These are phyloP conservation scores for Boletus tylopilopsis DNA, from an alignment of 768 basidiomycete species.

Conservation along the genomic window DNA sequence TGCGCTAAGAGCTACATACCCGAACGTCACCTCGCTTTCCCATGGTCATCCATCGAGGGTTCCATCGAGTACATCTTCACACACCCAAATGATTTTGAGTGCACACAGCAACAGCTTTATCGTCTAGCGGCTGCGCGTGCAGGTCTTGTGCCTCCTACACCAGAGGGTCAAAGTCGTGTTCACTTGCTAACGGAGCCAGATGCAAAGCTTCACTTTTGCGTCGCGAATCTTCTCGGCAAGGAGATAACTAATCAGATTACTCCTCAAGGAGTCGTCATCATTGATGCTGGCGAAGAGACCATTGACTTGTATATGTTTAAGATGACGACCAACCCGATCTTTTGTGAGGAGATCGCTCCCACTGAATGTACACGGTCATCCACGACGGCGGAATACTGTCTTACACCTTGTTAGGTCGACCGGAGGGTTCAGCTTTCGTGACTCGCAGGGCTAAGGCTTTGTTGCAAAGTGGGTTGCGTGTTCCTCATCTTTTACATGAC, in stretches of 20 bases:
- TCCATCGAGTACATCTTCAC: conserved; percentile 49
- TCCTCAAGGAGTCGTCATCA: not conserved
- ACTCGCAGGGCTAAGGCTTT: not conserved
- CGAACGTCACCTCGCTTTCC: conserved; percentile 36
- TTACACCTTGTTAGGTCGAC: no score
- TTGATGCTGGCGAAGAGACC: not conserved
- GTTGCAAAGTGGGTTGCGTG: not conserved
- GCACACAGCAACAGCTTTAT: conserved; percentile 51
- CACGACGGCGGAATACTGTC: no score
- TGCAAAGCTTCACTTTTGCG: conserved; percentile 1
- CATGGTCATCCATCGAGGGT: conserved; percentile 42
- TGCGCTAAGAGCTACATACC: conserved; percentile 43
- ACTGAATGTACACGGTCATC: not conserved
- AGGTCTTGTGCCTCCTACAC: conserved; percentile 45
- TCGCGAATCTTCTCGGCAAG: not conserved
- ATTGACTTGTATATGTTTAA: not conserved
- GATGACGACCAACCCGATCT: not conserved
- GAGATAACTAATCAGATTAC: not conserved
- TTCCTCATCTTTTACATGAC: no score
- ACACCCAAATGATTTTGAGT: conserved; percentile 65
- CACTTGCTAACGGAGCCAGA: conserved; percentile 1
- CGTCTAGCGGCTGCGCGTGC: conserved; percentile 47
- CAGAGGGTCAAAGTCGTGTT: no score
- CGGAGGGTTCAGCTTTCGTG: not conserved
- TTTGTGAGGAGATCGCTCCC: not conserved